Evolutionary conservation across 192 early-diverging fungal genomes (phyloP), one percentile per base, ranked within the genome.

Genomic region (Umbelopsis sp.): DNA sequence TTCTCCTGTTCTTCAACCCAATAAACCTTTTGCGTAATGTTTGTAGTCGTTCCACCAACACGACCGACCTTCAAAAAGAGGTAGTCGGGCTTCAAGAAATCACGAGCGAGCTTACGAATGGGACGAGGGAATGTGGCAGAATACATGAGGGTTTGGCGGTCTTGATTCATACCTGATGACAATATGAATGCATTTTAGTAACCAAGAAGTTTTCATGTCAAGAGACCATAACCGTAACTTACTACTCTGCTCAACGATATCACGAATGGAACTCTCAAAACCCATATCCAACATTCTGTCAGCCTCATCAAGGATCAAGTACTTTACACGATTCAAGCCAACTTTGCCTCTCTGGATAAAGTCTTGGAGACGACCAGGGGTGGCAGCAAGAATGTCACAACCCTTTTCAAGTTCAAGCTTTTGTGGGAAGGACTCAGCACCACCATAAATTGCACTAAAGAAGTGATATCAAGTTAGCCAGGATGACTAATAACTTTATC

Each of bases 241-340:
- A 79, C 76, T 74, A 26, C 71, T 71, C 54, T 78, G 70, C 69
- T 86, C 79, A 24, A 98, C 92, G 69, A 99, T 94, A 51, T 88
- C 81, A 50, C 97, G 87, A 68, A 99, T 95, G 74, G 95, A 91
- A 14, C 89, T 85, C 84, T 97, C 97, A 77, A 99, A 99, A 62
- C 97, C 97, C 96, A 98, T 98, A 77, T 97, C 97, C 77, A 99
- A 85, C 94, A 96, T 96, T 52, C 94, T 91, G 78, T 93, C 93
- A n/a, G 93, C 93, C 76, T 95, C 93, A 79, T 95, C 93, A 47
- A 94, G 83, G 14, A 93, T 82, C 29, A 89, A 79, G 74, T 84
- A 85, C 67, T 87, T 84, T 80, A 98, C 89, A 73, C 83, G 81
- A 22, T 78, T 68, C 29, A 99, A 88, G 24, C 89, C 88, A 51